Evolutionary conservation across 805 yeast species (phyloP), one percentile per base, ranked within the genome.

Genomic region (Debaryomyces maramus): DNA sequence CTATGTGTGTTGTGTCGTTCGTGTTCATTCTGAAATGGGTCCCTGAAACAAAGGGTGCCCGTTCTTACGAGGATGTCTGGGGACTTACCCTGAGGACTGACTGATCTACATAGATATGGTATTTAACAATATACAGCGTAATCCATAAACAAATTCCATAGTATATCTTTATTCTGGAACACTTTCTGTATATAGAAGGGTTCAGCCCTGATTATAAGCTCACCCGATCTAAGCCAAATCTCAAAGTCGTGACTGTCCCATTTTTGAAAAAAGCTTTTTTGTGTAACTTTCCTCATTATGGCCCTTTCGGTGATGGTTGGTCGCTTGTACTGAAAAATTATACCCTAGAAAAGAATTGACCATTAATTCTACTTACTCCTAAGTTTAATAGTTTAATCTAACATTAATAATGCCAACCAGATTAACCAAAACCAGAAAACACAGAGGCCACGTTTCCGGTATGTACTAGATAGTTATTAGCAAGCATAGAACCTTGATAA

Each of bases 361-460:
- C 17, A 14, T 26, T 13, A 17, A 33, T 27, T 18, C 11, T 27
- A 23, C 29, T 33, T 20, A 39, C 19, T 32, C 36, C 28, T 33
- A 27, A 34, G 37, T 34, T n/a, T n/a, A n/a, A n/a, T 22, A 38
- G 40, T 45, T 41, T 38, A 35, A 42, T 38, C 43, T 36, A 36
- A 43, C 52, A 52, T 46, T 43, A 51, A 75, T 72, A 72, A 90
- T 90, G 98, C 98, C 98, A 75, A 87, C 97, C 83, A 89, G 98
- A 88, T 84, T 88, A 72, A 86, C 95, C 70, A 90, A 93, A 78
- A 93, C 98, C 78, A 89, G 99, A 87, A 93, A 93, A 83, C 97
- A 88, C 86, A 89, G 99, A 87, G 99, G 99, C 80, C 85, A 93
- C 96, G 98, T 93, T 77, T 88, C 97, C 73, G 95, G 95, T 87